Evolutionary conservation across 169 alveolate genomes (phyloP).

Genomic region (Amoebophrya sp.): DNA sequence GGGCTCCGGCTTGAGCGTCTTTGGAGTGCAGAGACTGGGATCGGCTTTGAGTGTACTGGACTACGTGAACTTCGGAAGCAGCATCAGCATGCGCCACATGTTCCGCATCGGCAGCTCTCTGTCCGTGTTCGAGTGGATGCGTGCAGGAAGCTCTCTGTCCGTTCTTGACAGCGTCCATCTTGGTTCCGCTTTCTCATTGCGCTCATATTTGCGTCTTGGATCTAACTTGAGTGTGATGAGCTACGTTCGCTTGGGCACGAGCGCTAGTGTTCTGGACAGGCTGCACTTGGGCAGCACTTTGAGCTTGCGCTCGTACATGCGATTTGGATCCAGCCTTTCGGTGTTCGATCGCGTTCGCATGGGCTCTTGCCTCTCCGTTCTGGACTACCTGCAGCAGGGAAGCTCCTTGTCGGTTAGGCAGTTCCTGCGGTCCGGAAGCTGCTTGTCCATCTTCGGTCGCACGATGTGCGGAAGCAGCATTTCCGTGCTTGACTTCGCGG

Average conservation of each 20-base stretch:
- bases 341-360: not conserved
- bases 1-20: not conserved
- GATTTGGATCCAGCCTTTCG: not conserved
- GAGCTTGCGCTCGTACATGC: conserved; percentile 41
- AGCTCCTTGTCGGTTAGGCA: conserved; percentile 19
- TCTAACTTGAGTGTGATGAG: not conserved
- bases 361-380: not conserved
- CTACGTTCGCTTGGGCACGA: not conserved
- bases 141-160: not conserved
- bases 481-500: conserved; percentile 43
- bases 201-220: conserved; percentile 15
- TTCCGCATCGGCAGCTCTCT: conserved; percentile 3
- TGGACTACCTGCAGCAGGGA: not conserved
- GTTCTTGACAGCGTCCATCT: not conserved
- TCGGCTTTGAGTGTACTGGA: not conserved
- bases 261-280: conserved; percentile 39
- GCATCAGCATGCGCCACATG: not conserved
- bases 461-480: conserved; percentile 47
- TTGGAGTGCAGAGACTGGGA: not conserved
- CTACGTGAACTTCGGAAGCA: not conserved
- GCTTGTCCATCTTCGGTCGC: not conserved
- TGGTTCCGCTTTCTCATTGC: not conserved
- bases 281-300: conserved; percentile 49
- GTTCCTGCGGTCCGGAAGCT: not conserved
- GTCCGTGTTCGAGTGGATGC: not conserved